Percentiles rank a stretch among this genome's conserved stretches.
Evolutionary conservation across 352 stramenopile species (phyloP).

Genomic region (Halophytophthora polymorphica): DNA sequence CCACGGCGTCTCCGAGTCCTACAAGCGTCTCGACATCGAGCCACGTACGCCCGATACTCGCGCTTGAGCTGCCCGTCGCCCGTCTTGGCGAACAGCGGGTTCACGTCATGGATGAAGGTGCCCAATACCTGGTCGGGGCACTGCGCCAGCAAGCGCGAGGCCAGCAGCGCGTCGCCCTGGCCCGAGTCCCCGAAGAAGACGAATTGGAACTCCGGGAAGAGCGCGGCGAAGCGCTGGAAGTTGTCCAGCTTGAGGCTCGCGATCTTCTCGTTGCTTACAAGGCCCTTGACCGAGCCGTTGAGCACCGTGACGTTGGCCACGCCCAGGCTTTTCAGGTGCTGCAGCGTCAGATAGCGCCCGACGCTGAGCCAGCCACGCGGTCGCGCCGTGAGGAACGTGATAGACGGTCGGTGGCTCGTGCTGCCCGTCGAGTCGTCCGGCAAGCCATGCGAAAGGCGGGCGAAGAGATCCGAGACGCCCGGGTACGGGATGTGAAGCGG

Average conservation of each 20-base stretch:
- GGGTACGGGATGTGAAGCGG: slow-evolving; percentile 78
- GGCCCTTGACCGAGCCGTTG: slow-evolving; percentile 71
- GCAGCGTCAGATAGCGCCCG: slow-evolving; percentile 72
- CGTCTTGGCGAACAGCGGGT: slow-evolving; percentile 43
- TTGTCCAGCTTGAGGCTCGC: slow-evolving; percentile 81
- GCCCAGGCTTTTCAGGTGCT: slow-evolving; percentile 74
- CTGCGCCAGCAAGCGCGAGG: slow-evolving; percentile 51
- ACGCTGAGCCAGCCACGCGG: slow-evolving; percentile 79
- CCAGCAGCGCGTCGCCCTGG: slow-evolving; percentile 72
- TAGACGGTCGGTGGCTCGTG: slow-evolving; percentile 35
- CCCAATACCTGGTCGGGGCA: slow-evolving; percentile 63
- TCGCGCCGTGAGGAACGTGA: slow-evolving; percentile 81
- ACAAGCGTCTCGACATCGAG: not conserved
- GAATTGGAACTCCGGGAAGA: slow-evolving; percentile 86
- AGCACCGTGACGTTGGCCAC: slow-evolving; percentile 75
- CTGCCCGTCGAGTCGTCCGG: slow-evolving; percentile 28
- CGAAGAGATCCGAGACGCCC: slow-evolving; percentile 70
- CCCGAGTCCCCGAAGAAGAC: slow-evolving; percentile 85
- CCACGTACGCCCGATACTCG: slow-evolving; percentile 54
- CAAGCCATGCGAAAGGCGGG: slow-evolving; percentile 57
- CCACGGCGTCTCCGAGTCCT: not conserved
- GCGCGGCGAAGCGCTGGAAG: slow-evolving; percentile 67
- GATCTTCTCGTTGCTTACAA: slow-evolving; percentile 84
- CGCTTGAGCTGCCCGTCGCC: slow-evolving; percentile 65
- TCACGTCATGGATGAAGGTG: slow-evolving; percentile 83